These are phyloP conservation scores for Gnetum montanum DNA, from an alignment of 75 land plant genomes.

Conservation along the genomic window DNA sequence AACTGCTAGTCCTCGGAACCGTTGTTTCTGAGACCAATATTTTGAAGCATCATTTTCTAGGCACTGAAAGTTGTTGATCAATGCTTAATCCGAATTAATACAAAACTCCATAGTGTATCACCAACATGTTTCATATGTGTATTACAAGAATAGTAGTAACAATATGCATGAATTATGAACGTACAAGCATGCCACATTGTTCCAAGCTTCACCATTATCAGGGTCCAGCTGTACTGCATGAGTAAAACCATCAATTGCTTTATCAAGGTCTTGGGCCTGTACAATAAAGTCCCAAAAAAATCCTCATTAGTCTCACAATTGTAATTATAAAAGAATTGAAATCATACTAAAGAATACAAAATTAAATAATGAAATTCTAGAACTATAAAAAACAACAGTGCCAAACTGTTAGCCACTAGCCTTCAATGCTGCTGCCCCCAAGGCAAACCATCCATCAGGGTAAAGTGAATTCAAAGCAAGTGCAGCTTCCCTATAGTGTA, in stretches of 20 bases:
- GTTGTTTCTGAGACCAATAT: too few species aligned
- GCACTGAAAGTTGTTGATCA: not conserved
- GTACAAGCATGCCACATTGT: conserved; percentile 87
- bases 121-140: too few species aligned
- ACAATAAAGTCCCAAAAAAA: conserved; percentile 9
- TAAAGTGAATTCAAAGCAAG: conserved; percentile 82
- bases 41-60: not conserved
- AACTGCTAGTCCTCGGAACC: too few species aligned
- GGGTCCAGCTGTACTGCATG: conserved; percentile 94
- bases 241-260: conserved; percentile 79
- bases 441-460: conserved; percentile 99
- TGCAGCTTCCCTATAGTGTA: conserved; percentile 73
- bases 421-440: conserved; percentile 93
- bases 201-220: conserved; percentile 97
- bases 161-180: conserved; percentile 4
- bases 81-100: too few species aligned
- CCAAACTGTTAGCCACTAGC: conserved; percentile 18
- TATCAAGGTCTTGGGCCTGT: conserved; percentile 78
- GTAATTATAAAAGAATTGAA: not conserved
- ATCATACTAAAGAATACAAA: not conserved
- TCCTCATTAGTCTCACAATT: too few species aligned
- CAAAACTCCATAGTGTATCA: too few species aligned
- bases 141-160: too few species aligned
- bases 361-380: too few species aligned
- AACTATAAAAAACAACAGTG: not conserved